A percentile compares a stretch with the other conserved stretches of the same genome.
phyloP scores from a whole-genome alignment of 2,329 filamentous ascomycete genomes.

The Thyridium curvatum region DNA sequence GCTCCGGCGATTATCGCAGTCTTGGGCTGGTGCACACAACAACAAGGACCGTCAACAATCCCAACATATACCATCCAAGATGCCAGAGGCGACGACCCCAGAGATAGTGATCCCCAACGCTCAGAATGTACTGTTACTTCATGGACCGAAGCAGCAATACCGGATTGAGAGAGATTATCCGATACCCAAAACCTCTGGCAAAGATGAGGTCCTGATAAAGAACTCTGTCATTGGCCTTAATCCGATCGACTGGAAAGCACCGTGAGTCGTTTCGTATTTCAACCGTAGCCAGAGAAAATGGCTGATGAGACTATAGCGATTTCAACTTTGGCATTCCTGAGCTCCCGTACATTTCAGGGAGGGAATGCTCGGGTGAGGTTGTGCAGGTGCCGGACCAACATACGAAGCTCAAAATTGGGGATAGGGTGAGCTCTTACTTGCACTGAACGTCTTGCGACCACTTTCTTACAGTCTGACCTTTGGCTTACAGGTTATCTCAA shows the following conservation, averaged over 20 bases:
- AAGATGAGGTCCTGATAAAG: conserved; percentile 54
- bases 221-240: conserved; percentile 64
- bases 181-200: conserved; percentile 14
- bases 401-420: conserved; percentile 48
- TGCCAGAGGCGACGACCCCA: background rate
- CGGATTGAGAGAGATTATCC: conserved; percentile 18
- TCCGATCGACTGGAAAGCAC: conserved; percentile 71
- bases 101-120: conserved; percentile 11
- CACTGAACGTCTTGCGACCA: background rate
- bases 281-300: background rate
- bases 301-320: conserved; percentile 37
- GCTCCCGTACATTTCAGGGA: conserved; percentile 62
- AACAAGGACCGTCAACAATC: no score
- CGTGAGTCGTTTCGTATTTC: conserved; percentile 39
- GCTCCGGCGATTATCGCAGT: no score
- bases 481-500: conserved; percentile 53
- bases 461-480: conserved; percentile 9
- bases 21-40: background rate
- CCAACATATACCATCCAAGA: background rate
- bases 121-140: conserved; percentile 21
- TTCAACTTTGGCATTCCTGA: conserved; percentile 64
- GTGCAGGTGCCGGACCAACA: conserved; percentile 34
- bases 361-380: conserved; percentile 63
- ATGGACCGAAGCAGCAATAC: conserved; percentile 20
- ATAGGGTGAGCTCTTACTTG: conserved; percentile 36